phyloP scores from a whole-genome alignment of 2,329 filamentous ascomycete species.

The Amauroascus verrucosus region DNA sequence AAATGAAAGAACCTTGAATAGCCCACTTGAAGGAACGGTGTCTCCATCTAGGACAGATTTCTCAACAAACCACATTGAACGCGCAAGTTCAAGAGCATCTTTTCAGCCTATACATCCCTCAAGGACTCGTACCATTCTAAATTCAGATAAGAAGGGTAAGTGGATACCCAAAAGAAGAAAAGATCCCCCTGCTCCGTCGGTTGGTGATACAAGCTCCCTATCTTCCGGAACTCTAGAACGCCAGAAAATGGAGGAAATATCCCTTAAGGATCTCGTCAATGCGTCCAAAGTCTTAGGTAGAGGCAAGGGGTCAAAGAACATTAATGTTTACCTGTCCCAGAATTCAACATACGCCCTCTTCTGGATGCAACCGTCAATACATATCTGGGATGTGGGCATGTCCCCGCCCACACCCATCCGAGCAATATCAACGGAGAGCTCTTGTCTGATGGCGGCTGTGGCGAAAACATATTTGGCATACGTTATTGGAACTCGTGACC shows the following conservation, averaged over 20 bases:
- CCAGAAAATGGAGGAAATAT: conserved; percentile 34
- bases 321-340: conserved; percentile 32
- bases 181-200: conserved; percentile 7
- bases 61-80: conserved; percentile 2
- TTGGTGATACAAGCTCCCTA: conserved; percentile 30
- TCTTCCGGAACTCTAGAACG: conserved; percentile 28
- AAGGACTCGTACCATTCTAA: conserved; percentile 6
- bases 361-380: conserved; percentile 32
- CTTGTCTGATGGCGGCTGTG: conserved; percentile 32
- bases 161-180: conserved; percentile 3
- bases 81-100: background rate
- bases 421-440: conserved; percentile 30
- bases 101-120: conserved; percentile 4
- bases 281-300: conserved; percentile 22
- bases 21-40: background rate
- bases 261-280: conserved; percentile 25
- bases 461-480: conserved; percentile 32
- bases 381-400: conserved; percentile 33
- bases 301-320: conserved; percentile 26
- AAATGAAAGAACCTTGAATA: conserved; percentile 1
- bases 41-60: background rate
- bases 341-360: conserved; percentile 33
- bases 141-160: conserved; percentile 7
- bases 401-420: conserved; percentile 29
- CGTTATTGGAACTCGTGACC: conserved; percentile 34